Conservation (phyloP, 352 stramenopile species). For the Globisporangium carolinianum region DNA sequence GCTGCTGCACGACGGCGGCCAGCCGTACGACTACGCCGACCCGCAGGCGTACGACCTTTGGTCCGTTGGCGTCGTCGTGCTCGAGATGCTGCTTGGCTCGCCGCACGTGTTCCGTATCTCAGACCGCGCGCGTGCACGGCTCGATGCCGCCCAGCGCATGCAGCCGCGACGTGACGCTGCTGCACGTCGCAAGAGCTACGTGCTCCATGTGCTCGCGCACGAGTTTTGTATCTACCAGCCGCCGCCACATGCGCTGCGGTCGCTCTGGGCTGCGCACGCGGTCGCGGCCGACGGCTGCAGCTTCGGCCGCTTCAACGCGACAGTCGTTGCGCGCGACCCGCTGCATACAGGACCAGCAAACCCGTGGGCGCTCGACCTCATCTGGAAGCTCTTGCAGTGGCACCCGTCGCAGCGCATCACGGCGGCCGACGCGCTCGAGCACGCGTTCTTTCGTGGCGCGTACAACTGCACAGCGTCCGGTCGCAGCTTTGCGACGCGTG, state of each 20-base stretch:
- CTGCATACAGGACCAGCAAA: slow-evolving; percentile 86
- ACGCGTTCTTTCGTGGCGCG: slow-evolving; percentile 84
- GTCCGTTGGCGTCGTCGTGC: slow-evolving; percentile 92
- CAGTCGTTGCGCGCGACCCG: slow-evolving; percentile 87
- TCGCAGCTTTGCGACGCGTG: slow-evolving; percentile 52
- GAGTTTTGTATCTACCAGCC: slow-evolving; percentile 83
- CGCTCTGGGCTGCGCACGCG: slow-evolving; percentile 60
- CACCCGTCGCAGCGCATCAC: slow-evolving; percentile 87
- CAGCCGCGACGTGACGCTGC: too few species aligned
- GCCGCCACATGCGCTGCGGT: slow-evolving; percentile 39
- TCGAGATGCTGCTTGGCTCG: slow-evolving; percentile 94
- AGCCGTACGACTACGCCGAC: slow-evolving; percentile 49
- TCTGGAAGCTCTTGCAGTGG: slow-evolving; percentile 92
- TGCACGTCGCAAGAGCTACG: slow-evolving; percentile 41
- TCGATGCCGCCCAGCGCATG: slow-evolving; percentile 52
- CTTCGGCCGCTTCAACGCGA: slow-evolving; percentile 89
- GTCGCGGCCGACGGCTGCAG: slow-evolving; percentile 78
- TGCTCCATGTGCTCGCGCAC: slow-evolving; percentile 74
- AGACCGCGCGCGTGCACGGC: slow-evolving; percentile 81
- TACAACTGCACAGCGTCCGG: slow-evolving; percentile 61
- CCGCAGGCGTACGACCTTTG: slow-evolving; percentile 86
- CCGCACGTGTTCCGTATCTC: slow-evolving; percentile 83
- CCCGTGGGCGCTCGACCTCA: slow-evolving; percentile 83
- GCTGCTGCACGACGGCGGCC: slow-evolving; percentile 49
- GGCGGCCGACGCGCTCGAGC: slow-evolving; percentile 61